Evolutionary conservation across 148 eudicot species (phyloP), one percentile per base, ranked within the genome.

Genomic region (Silene latifolia): DNA sequence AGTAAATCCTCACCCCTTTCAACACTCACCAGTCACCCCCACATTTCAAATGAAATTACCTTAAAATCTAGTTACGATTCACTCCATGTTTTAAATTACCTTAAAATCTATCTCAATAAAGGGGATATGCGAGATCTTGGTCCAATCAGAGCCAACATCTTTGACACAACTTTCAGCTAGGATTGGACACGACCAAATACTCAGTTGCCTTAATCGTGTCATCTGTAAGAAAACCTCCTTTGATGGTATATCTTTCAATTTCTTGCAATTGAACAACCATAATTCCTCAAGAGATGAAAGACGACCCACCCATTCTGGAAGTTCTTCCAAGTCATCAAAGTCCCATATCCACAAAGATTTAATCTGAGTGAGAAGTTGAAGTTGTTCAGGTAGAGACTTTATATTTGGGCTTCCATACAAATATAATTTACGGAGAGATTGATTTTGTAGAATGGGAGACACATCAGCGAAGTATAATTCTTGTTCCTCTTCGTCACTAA

Each of bases 281-380:
- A 74, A 29, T 5, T 3, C 29, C 29, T 27, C 29, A 27, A 27
- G 29, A 27, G 29, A 27, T 27, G 29, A 27, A 27, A 27, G 53
- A 18, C 20, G 10, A 10, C 23, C 47, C 56, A 75, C 25, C 78
- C 72, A 75, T 11, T 54, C 71, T 0, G 78, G 78, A 67, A 75
- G 35, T 56, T 4, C 9, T 35, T 66, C 72, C 27, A 75, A 14
- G 9, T 67, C 54, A 20, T 21, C 19, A 20, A 54, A 75, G 12
- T 25, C 0, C 21, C 10, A 1, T 20, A 75, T 75, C 2, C 0
- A 0, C 56, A 67, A 25, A 35, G 0, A 5, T 42, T 57, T 18
- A 57, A 76, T 60, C 29, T 27, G 29, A 27, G 29, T 27, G 29
- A 27, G 29, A 27, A 27, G 29, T 3, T 27, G 29, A 27, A 27